Evolutionary conservation across 2,329 filamentous ascomycete genomes (phyloP).

Genomic region (Ophiostoma pallidulum): DNA sequence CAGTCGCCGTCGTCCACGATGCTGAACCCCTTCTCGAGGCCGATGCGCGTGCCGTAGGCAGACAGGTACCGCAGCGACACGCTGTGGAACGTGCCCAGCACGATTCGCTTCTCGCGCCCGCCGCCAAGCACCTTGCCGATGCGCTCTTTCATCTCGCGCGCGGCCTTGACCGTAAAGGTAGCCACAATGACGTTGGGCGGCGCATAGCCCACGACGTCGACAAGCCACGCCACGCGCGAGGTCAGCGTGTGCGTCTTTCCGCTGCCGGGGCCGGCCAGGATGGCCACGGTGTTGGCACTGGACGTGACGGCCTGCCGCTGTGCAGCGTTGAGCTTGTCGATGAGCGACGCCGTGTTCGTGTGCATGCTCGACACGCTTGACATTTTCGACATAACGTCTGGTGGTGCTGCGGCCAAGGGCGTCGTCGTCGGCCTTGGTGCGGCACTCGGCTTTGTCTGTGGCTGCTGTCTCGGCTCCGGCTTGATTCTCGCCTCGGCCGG

Average conservation of each 20-base stretch:
- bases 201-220: slow-evolving; percentile 59
- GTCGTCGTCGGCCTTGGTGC: no score
- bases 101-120: slow-evolving; percentile 62
- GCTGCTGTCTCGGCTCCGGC: neutral
- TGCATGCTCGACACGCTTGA: no score
- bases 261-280: slow-evolving; percentile 57
- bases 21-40: slow-evolving; percentile 71
- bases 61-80: slow-evolving; percentile 78
- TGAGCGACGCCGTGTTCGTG: slow-evolving; percentile 22
- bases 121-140: slow-evolving; percentile 74
- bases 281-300: slow-evolving; percentile 47
- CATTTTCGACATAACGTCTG: no score
- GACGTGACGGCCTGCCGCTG: slow-evolving; percentile 49
- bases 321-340: slow-evolving; percentile 44
- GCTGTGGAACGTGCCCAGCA: slow-evolving; percentile 91
- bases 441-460: neutral
- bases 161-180: slow-evolving; percentile 94
- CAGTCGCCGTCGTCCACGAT: slow-evolving; percentile 83
- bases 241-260: slow-evolving; percentile 96
- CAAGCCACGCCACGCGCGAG: slow-evolving; percentile 80
- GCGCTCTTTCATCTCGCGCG: slow-evolving; percentile 83
- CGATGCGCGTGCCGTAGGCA: slow-evolving; percentile 76
- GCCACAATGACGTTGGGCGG: slow-evolving; percentile 89
- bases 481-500: no score
- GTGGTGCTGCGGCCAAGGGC: neutral